Conservation (phyloP, 805 yeast genomes). For the Candida sphagnicola region DNA sequence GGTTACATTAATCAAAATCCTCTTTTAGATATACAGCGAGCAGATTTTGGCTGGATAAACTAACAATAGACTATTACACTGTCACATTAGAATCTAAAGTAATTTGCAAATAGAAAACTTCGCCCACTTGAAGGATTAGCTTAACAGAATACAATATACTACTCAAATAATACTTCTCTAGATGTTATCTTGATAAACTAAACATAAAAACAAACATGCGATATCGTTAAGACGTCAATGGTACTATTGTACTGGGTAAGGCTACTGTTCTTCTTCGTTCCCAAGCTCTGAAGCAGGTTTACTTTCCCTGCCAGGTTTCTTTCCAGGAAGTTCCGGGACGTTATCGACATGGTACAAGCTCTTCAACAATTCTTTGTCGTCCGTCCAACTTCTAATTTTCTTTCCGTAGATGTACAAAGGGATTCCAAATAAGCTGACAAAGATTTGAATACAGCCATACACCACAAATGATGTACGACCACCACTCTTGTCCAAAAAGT, state of each 20-base stretch:
- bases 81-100: too few species aligned
- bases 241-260: too few species aligned
- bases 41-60: constrained; percentile 7
- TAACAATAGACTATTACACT: too few species aligned
- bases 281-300: background rate
- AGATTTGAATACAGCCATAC: constrained; percentile 50
- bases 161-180: too few species aligned
- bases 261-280: too few species aligned
- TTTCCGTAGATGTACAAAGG: constrained; percentile 57
- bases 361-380: constrained; percentile 39
- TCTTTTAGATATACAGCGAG: constrained; percentile 1
- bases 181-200: too few species aligned
- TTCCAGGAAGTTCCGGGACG: background rate
- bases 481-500: constrained; percentile 39
- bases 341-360: constrained; percentile 25
- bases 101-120: too few species aligned
- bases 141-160: too few species aligned
- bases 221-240: background rate
- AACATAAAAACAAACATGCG: background rate
- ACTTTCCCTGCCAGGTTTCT: background rate
- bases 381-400: constrained; percentile 47
- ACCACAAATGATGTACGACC: constrained; percentile 45
- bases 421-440: constrained; percentile 44
- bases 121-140: too few species aligned
- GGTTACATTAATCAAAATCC: constrained; percentile 29